Base-by-base conservation (phyloP, 306 rosid species). In the Lathyrus sativus region DNA sequence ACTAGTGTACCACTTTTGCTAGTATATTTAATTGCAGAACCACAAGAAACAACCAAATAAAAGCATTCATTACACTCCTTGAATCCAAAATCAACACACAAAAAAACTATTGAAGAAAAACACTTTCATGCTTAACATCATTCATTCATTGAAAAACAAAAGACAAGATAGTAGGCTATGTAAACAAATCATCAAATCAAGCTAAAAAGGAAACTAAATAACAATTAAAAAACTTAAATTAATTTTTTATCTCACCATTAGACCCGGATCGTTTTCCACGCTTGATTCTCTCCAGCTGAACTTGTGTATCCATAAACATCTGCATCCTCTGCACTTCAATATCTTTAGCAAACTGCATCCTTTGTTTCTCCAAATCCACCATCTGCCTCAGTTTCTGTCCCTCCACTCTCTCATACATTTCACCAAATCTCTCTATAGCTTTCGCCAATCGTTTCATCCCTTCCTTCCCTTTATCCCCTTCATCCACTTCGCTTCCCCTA, bases 351-450 rank as follows among this genome's bases (percentile, higher is more conserved):
- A 92, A 92, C 59, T 90, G 90, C 91, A 92, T 83, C 84, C 96
- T 85, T 79, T 90, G 93, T 81, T 88, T 90, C 91, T 92, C 96
- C 90, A 92, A 78, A 70, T 92, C 98, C 75, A 86, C 76, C 96
- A 85, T 90, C 79, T 92, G 96, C 88, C 87, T 89, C 77, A 90
- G 75, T 69, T 92, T 92, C 68, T 90, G 90, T 2, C 66, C 90
- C 80, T 92, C 98, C 71, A 90, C 89, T 79, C 89, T 90, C 70
- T 92, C 90, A 67, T 90, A 92, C 75, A 85, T 82, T 48, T 83
- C 86, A 4, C 96, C 98, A 17, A 92, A 90, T 69, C 83, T 85
- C 86, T 85, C 91, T 17, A 92, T 85, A 12, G 96, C 98, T 76
- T 70, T 83, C 13, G 96, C 98, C 90, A 92, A 73, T 65, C 81